These are phyloP conservation scores for Stephania yunnanensis DNA, from an alignment of 164 flowering plant species.

Conservation along the genomic window DNA sequence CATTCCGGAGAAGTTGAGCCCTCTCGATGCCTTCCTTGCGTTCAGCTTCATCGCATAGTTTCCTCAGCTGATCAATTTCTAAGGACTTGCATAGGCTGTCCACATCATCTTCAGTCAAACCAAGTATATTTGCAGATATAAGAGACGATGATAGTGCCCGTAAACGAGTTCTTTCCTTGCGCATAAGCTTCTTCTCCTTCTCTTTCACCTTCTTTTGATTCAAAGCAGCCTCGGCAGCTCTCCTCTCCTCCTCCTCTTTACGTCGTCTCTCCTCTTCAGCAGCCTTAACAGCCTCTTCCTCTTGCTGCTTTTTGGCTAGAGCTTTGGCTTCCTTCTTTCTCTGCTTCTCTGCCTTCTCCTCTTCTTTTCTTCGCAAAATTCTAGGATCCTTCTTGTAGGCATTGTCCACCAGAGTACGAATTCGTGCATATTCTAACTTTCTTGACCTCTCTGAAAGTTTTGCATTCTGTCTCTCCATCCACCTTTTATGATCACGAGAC, in stretches of 20 bases:
- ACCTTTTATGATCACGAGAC: conserved; percentile 89
- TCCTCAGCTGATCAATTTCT: conserved; percentile 49
- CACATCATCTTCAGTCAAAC: conserved; percentile 51
- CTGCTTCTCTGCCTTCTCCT: conserved; percentile 70
- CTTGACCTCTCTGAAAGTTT: conserved; percentile 83
- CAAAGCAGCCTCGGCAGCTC: conserved; percentile 61
- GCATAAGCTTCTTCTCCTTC: conserved; percentile 67
- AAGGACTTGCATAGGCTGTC: conserved; percentile 65
- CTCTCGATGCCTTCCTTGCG: conserved; percentile 38
- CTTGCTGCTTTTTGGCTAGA: conserved; percentile 70
- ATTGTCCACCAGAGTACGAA: conserved; percentile 82
- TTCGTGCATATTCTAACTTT: conserved; percentile 74
- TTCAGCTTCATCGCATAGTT: conserved; percentile 61
- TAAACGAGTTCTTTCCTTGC: conserved; percentile 78
- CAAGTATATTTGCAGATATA: conserved; percentile 27
- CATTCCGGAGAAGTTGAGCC: conserved; percentile 48
- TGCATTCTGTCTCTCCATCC: conserved; percentile 98
- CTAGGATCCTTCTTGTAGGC: conserved; percentile 88
- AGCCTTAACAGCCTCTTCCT: conserved; percentile 74
- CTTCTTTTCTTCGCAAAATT: conserved; percentile 66
- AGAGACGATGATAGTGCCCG: conserved; percentile 54
- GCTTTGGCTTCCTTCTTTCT: conserved; percentile 70
- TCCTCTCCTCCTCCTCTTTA: conserved; percentile 69
- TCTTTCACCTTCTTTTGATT: conserved; percentile 57
- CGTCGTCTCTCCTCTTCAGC: conserved; percentile 67